Evolutionary conservation across 2,329 filamentous ascomycete genomes (phyloP).

Genomic region (Nannizzia gypsea): DNA sequence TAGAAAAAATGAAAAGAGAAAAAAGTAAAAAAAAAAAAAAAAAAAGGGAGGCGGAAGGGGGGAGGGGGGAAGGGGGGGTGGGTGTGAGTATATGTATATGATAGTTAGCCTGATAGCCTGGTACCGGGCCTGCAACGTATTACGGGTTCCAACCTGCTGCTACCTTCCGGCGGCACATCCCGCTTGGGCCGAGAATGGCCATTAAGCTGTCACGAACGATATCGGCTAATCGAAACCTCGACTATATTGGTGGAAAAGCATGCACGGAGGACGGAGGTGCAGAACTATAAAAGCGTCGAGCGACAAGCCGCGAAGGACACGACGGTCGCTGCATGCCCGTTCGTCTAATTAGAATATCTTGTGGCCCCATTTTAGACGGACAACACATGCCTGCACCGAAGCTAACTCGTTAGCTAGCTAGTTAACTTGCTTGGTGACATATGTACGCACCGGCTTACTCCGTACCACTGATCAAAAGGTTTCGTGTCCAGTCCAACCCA

Average conservation of each 20-base stretch:
- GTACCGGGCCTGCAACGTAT: no score
- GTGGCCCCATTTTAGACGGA: not conserved
- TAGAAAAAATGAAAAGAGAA: not conserved
- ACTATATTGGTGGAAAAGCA: not conserved
- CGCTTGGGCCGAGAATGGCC: not conserved
- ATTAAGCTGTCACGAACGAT: not conserved
- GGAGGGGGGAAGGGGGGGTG: no score
- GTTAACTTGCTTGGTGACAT: no score
- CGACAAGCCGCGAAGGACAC: not conserved
- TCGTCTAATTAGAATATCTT: not conserved
- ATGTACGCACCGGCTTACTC: no score
- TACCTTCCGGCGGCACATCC: not conserved
- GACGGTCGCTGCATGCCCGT: not conserved
- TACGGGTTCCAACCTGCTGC: no score
- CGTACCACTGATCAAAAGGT: not conserved
- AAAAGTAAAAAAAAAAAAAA: no score
- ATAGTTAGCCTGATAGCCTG: no score
- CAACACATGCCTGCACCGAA: not conserved
- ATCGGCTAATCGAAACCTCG: not conserved
- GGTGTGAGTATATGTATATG: no score
- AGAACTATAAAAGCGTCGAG: not conserved
- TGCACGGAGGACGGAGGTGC: not conserved
- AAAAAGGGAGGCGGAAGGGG: no score
- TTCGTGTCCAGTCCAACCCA: not conserved
- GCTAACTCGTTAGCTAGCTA: not conserved